Evolutionary conservation across 2,329 filamentous ascomycete genomes (phyloP).

Genomic region (Botrytis sinoallii): DNA sequence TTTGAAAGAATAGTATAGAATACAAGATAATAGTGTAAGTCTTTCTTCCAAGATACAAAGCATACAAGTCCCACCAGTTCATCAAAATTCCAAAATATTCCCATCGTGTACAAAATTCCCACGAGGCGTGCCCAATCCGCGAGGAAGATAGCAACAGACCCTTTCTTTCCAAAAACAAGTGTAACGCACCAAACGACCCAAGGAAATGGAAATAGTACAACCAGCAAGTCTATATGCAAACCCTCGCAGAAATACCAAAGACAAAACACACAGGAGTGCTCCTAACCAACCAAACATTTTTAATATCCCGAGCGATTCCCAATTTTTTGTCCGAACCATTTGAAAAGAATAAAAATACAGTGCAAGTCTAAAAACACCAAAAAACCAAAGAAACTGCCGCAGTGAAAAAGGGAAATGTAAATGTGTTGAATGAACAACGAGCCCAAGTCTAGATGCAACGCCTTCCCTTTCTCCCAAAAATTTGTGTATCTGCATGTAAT

Average conservation of each 20-base stretch:
- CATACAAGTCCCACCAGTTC: constrained; percentile 21
- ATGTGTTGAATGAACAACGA: constrained; percentile 21
- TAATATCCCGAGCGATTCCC: constrained; percentile 20
- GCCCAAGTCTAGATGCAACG: constrained; percentile 33
- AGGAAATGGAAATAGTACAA: constrained; percentile 16
- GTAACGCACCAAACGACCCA: constrained; percentile 16
- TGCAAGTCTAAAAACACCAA: constrained; percentile 23
- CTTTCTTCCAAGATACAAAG: constrained; percentile 18
- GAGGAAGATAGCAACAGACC: constrained; percentile 19
- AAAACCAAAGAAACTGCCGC: constrained; percentile 9
- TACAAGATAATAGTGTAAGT: constrained; percentile 19
- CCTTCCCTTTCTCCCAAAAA: constrained; percentile 21
- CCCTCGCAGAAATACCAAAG: constrained; percentile 14
- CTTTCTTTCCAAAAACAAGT: constrained; percentile 17
- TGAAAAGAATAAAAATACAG: constrained; percentile 21
- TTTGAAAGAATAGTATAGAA: constrained; percentile 18
- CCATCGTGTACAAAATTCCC: constrained; percentile 18
- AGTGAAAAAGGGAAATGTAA: constrained; percentile 17
- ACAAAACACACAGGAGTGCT: constrained; percentile 12
- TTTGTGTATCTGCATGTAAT: constrained; percentile 14
- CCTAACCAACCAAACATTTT: constrained; percentile 17
- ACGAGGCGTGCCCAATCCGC: constrained; percentile 20
- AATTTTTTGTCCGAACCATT: constrained; percentile 21
- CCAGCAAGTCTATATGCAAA: constrained; percentile 22
- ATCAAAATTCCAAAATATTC: constrained; percentile 17